Conservation (phyloP, 345 rosid species). For the Melastoma malabathricum region DNA sequence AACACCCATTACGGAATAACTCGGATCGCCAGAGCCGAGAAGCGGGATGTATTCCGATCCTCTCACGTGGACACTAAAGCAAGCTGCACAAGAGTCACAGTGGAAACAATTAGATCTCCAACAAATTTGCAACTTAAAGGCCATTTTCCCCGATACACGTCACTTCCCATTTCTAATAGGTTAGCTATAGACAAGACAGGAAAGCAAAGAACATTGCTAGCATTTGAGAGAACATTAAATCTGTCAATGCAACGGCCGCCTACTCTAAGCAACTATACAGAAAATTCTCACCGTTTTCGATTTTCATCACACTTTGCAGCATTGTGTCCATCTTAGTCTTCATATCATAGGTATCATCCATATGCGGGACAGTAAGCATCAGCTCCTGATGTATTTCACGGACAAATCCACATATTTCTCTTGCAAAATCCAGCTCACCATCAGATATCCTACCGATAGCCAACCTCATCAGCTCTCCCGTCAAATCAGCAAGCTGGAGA, state of each 20-base stretch:
- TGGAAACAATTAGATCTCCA: too few species aligned
- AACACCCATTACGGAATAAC: slow-evolving; percentile 32
- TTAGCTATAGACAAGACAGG: not conserved
- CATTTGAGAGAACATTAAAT: too few species aligned
- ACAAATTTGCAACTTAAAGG: too few species aligned
- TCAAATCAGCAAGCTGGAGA: slow-evolving; percentile 79
- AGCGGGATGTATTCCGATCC: slow-evolving; percentile 66
- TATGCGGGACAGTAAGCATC: slow-evolving; percentile 58
- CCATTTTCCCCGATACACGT: too few species aligned
- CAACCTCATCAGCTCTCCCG: slow-evolving; percentile 95
- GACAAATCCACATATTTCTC: slow-evolving; percentile 62
- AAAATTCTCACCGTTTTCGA: slow-evolving; percentile 58
- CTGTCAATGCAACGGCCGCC: too few species aligned
- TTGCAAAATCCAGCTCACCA: slow-evolving; percentile 69
- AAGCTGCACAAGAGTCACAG: slow-evolving; percentile 32
- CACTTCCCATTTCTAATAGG: too few species aligned
- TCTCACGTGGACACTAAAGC: slow-evolving; percentile 77
- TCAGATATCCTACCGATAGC: slow-evolving; percentile 90
- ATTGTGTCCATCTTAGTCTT: slow-evolving; percentile 76
- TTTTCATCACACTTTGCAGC: slow-evolving; percentile 88
- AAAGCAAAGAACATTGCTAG: not conserved
- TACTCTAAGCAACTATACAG: not conserved
- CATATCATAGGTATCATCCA: slow-evolving; percentile 82
- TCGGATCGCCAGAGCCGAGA: slow-evolving; percentile 47
- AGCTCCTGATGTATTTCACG: slow-evolving; percentile 79